A percentile compares a stretch with the other conserved stretches of the same genome.
phyloP scores from a whole-genome alignment of 257 asterid genomes.

The Solanum neorickii region DNA sequence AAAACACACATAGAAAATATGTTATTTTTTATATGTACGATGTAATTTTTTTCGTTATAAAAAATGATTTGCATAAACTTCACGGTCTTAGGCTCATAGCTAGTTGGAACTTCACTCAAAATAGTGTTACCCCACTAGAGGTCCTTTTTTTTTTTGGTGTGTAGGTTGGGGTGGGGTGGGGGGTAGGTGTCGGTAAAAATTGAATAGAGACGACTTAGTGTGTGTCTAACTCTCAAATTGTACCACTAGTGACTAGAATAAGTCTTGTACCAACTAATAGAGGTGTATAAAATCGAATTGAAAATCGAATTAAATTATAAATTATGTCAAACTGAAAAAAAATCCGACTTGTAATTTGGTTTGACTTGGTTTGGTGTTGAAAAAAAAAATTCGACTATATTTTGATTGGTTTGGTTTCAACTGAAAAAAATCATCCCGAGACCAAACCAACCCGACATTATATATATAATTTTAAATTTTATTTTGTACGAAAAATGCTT shows the following conservation, averaged over 20 bases:
- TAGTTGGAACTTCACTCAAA: not conserved
- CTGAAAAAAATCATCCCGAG: too few species aligned
- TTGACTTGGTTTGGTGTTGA: too few species aligned
- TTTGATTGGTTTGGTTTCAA: too few species aligned
- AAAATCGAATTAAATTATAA: too few species aligned
- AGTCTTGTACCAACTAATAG: not conserved
- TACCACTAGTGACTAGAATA: not conserved
- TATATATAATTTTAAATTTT: too few species aligned
- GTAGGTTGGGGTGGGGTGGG: not conserved
- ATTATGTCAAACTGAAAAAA: too few species aligned
- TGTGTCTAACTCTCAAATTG: not conserved
- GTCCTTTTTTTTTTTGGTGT: not conserved
- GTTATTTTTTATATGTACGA: not conserved
- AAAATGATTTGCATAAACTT: not conserved
- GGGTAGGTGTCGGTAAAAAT: too few species aligned
- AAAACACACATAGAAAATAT: not conserved
- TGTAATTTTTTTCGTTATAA: not conserved
- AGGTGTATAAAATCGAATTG: too few species aligned
- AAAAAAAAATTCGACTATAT: too few species aligned
- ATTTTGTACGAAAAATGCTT: too few species aligned
- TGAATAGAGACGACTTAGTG: not conserved
- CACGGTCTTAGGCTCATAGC: not conserved
- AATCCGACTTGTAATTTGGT: fast-evolving
- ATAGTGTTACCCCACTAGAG: not conserved
- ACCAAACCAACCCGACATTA: too few species aligned